These are phyloP conservation scores for Elaeis oleifera DNA, from an alignment of 202 grass and related monocot genomes.

Conservation along the genomic window DNA sequence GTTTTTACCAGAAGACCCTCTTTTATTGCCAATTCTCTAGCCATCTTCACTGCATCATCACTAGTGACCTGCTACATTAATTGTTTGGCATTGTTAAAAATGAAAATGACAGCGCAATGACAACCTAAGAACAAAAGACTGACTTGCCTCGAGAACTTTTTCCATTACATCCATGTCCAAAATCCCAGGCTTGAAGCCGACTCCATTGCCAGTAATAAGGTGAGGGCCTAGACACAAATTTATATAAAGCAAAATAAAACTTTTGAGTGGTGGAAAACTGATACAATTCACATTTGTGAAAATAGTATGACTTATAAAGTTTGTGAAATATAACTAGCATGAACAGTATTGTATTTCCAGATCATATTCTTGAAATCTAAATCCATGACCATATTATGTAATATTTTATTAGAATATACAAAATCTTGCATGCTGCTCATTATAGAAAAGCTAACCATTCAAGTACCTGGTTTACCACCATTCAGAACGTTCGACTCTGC, in stretches of 20 bases:
- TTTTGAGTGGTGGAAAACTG: background rate
- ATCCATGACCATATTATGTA: too few relatives aligned
- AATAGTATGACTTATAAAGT: background rate
- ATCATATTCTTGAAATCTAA: too few relatives aligned
- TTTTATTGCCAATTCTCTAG: slow-evolving; percentile 51
- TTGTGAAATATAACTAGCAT: too few relatives aligned
- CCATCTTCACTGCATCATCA: slow-evolving; percentile 88
- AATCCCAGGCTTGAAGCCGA: slow-evolving; percentile 86
- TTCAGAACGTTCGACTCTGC: slow-evolving; percentile 79
- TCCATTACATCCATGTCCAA: slow-evolving; percentile 96
- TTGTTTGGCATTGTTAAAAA: background rate
- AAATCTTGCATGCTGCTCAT: too few relatives aligned
- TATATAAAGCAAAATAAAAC: background rate
- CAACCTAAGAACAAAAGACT: background rate
- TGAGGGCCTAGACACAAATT: slow-evolving; percentile 55
- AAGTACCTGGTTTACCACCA: slow-evolving; percentile 67
- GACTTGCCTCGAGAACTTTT: slow-evolving; percentile 70
- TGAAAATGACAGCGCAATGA: background rate
- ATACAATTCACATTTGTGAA: background rate
- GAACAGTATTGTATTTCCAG: too few relatives aligned
- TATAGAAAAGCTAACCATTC: background rate
- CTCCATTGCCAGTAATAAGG: slow-evolving; percentile 81
- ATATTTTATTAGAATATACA: too few relatives aligned
- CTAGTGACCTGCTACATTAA: slow-evolving; percentile 51
- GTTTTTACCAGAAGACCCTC: slow-evolving; percentile 72